Conservation (phyloP, 352 stramenopile species). For the Pythium diclinum region DNA sequence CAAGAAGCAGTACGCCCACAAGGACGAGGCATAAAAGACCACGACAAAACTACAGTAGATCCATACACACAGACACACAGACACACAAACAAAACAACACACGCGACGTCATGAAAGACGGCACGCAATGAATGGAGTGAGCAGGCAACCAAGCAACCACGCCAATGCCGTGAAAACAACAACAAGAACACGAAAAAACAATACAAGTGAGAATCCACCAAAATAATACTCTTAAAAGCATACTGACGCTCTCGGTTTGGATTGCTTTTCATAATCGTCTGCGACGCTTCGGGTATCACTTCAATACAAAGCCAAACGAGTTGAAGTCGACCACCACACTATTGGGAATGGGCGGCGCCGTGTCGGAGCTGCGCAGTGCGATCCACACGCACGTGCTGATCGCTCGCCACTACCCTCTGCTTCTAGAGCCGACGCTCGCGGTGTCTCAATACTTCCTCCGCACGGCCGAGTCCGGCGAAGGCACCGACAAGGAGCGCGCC, state of each 20-base stretch:
- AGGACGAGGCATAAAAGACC: slow-evolving; percentile 34
- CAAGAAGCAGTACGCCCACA: slow-evolving; percentile 86
- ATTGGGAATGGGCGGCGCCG: slow-evolving; percentile 53
- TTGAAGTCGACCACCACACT: background rate
- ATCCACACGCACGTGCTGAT: slow-evolving; percentile 68
- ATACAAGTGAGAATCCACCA: no score
- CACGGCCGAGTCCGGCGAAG: slow-evolving; percentile 64
- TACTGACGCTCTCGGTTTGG: no score
- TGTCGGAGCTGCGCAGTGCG: slow-evolving; percentile 61
- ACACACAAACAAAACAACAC: background rate
- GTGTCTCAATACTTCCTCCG: slow-evolving; percentile 66
- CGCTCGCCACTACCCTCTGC: slow-evolving; percentile 48
- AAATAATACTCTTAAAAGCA: no score
- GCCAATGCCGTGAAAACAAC: no score
- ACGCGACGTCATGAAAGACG: background rate
- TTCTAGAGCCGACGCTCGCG: slow-evolving; percentile 57
- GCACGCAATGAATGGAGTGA: background rate
- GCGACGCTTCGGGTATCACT: no score
- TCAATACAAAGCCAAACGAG: no score
- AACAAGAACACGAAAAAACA: no score
- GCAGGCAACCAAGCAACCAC: background rate
- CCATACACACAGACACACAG: background rate
- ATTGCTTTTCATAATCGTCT: no score
- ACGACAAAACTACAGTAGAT: background rate
- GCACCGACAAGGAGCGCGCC: slow-evolving; percentile 43